Evolutionary conservation across 768 basidiomycete species (phyloP), one percentile per base, ranked within the genome.

Genomic region (Rhizopogon rudus): DNA sequence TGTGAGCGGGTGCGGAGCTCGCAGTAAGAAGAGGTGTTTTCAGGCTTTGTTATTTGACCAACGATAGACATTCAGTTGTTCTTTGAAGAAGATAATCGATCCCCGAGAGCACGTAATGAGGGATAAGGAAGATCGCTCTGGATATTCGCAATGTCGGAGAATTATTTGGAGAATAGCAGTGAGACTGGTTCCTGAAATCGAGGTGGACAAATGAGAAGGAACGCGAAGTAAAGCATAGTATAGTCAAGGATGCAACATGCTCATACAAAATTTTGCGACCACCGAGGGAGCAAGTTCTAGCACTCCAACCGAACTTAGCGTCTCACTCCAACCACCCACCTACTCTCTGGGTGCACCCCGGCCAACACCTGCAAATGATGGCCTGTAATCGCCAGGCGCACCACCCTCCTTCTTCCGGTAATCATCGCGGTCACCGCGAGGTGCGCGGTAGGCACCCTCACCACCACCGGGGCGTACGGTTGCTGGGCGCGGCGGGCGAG

Each of bases 391-490:
- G 56, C 84, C 88, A 55, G 90, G 88, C 29, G 91, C 92, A 68
- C 87, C 88, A 59, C 81, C 83, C 73, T 96, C 91, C 79, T 91
- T 92, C 67, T 89, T 80, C 59, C 84, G 77, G 82, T 97, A 97
- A 65, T 90, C 92, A 29, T 95, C 94, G 64, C 92, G 83, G 71
- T 90, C 88, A 43, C 85, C 84, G 60, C 95, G 91, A 63, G 93
- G 92, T 42, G 91, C 80, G 61, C 93, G 91, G 80, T 95, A 92
- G 10, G 89, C 83, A 63, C 81, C 83, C 57, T 81, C 84, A 45
- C 84, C 89, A 61, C 80, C 84, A 57, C 86, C 85, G 31, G 80
- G 77, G 62, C 87, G 85, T 54, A 83, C 82, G 55, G 80, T 74
- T 51, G 94, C 88, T 37, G 93, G 91, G 61, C 92, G 89, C 44